Percentiles rank a stretch among this genome's conserved stretches.
Conservation (phyloP, 306 rosid species). For the Cucurbita ficifolia region DNA sequence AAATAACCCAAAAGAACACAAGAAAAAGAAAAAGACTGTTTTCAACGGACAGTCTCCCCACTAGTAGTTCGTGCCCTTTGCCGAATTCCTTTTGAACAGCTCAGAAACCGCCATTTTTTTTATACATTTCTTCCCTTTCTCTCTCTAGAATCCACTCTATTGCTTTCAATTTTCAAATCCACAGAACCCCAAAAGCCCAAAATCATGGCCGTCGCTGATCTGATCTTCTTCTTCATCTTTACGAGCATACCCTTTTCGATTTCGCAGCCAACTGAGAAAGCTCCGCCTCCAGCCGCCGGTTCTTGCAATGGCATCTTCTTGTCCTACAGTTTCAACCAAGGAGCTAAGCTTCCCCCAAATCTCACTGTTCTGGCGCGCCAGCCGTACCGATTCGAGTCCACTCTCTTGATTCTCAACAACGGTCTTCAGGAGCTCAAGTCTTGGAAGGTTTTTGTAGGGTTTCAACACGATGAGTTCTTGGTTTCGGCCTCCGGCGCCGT, state of each 20-base stretch:
- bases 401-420: slow-evolving; percentile 58
- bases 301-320: slow-evolving; percentile 59
- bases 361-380: slow-evolving; percentile 26
- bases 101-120: too few relatives aligned
- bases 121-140: too few relatives aligned
- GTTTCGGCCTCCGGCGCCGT: slow-evolving; percentile 65
- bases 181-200: not conserved
- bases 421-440: slow-evolving; percentile 67
- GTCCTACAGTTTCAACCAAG: slow-evolving; percentile 39
- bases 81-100: too few relatives aligned
- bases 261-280: slow-evolving; percentile 17
- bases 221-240: slow-evolving; percentile 2
- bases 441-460: slow-evolving; percentile 72
- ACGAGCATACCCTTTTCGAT: slow-evolving; percentile 11
- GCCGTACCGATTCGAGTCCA: slow-evolving; percentile 67
- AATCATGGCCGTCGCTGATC: slow-evolving; percentile 20
- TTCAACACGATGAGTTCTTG: slow-evolving; percentile 48
- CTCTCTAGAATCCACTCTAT: slow-evolving; percentile 3
- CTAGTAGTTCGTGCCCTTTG: too few relatives aligned
- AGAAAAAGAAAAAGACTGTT: too few relatives aligned
- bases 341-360: slow-evolving; percentile 35
- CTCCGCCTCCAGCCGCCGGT: slow-evolving; percentile 18
- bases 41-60: too few relatives aligned
- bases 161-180: not conserved
- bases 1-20: too few relatives aligned